phyloP scores from a whole-genome alignment of 805 yeast species.

The Sugiyamaella chiloensis region DNA sequence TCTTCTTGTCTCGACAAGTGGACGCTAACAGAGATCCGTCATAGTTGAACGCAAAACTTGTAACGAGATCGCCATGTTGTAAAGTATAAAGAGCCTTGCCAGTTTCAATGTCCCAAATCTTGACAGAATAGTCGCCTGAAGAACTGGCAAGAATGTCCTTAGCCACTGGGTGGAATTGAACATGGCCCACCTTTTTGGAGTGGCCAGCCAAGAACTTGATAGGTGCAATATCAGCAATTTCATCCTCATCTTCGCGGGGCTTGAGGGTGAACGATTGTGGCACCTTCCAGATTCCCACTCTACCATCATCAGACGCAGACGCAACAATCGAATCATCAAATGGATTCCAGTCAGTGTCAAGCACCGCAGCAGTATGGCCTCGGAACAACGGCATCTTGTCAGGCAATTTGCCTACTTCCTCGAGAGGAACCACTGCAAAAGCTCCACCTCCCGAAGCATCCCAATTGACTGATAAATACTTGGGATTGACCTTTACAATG shows the following conservation, averaged over 20 bases:
- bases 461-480: conserved; percentile 85
- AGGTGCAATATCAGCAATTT: conserved; percentile 67
- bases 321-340: conserved; percentile 72
- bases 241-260: conserved; percentile 17
- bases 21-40: conserved; percentile 87
- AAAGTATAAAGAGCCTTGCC: conserved; percentile 70
- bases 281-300: conserved; percentile 81
- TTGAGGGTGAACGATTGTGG: conserved; percentile 70
- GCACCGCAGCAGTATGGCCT: conserved; percentile 92
- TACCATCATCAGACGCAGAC: conserved; percentile 79
- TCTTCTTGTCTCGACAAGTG: conserved; percentile 82
- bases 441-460: conserved; percentile 97
- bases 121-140: conserved; percentile 86
- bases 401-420: conserved; percentile 87
- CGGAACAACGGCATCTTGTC: conserved; percentile 90
- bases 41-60: conserved; percentile 89
- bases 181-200: conserved; percentile 88
- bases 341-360: conserved; percentile 95
- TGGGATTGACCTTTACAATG: conserved; percentile 80
- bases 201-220: conserved; percentile 75
- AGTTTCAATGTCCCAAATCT: conserved; percentile 81
- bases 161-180: conserved; percentile 86
- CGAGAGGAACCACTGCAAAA: conserved; percentile 85
- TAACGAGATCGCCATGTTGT: conserved; percentile 84
- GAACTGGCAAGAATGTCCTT: conserved; percentile 83